Evolutionary conservation across 257 asterid species (phyloP).

Genomic region (Lycium barbarum): DNA sequence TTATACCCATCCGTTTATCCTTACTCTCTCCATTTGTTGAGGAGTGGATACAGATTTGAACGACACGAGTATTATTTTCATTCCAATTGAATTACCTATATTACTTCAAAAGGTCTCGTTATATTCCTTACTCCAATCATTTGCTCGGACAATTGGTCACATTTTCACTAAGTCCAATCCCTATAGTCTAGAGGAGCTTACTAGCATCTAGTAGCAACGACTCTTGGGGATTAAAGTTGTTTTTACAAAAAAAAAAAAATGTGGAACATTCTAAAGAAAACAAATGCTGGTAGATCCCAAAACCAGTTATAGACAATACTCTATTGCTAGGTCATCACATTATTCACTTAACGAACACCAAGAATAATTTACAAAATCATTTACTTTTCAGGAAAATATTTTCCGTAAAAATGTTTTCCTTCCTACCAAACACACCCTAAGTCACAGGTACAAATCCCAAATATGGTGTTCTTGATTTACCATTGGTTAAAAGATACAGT

Average conservation of each 20-base stretch:
- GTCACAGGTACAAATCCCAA: background rate
- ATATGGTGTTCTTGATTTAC: too few species aligned
- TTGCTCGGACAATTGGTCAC: background rate
- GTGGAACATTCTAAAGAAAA: background rate
- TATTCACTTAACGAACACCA: too few species aligned
- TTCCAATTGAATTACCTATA: background rate
- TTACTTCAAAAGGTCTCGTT: conserved; percentile 1
- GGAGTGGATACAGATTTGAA: background rate
- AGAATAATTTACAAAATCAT: too few species aligned
- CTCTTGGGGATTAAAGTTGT: background rate
- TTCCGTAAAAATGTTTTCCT: too few species aligned
- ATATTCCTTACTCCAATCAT: background rate
- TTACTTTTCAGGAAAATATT: too few species aligned
- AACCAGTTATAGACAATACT: background rate
- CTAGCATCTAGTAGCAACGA: background rate
- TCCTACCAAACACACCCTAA: too few species aligned
- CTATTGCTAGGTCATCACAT: too few species aligned
- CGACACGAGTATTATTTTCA: background rate
- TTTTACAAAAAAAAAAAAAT: background rate
- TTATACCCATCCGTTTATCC: background rate
- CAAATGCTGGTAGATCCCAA: background rate
- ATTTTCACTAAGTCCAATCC: conserved; percentile 10
- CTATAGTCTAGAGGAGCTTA: background rate
- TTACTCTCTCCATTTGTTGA: background rate
- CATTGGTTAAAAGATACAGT: too few species aligned